Conservation (phyloP, 192 early-diverging fungal species). For the Diversispora epigaea region DNA sequence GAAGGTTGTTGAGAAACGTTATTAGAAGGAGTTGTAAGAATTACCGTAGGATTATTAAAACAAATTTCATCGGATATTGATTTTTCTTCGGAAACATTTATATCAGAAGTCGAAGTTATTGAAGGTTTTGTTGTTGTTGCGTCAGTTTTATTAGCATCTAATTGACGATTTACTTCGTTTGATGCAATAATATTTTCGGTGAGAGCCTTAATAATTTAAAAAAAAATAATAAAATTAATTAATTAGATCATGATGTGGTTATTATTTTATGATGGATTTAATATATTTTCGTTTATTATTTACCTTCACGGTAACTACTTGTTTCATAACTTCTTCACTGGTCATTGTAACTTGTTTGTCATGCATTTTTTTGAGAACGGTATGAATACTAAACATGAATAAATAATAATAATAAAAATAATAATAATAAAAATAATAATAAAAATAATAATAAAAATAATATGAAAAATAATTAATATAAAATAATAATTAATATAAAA, state of each 20-base stretch:
- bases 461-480: neutral
- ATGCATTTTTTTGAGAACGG: constrained; percentile 35
- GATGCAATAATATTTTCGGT: constrained; percentile 30
- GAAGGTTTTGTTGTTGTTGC: neutral
- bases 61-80: neutral
- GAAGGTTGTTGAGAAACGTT: neutral
- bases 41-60: neutral
- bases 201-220: constrained; percentile 16
- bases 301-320: constrained; percentile 33
- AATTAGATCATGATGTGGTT: neutral
- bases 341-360: constrained; percentile 41
- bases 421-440: neutral
- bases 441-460: too few species aligned
- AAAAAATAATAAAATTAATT: neutral
- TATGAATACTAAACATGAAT: constrained; percentile 38
- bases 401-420: neutral
- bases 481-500: neutral
- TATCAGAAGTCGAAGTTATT: neutral
- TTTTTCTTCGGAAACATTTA: too few species aligned
- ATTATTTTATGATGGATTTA: neutral
- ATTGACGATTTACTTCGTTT: constrained; percentile 23
- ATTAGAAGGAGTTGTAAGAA: neutral
- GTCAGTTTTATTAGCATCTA: constrained; percentile 8
- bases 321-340: constrained; percentile 35
- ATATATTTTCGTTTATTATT: neutral